These are phyloP conservation scores for Synura sp. DNA, from an alignment of 352 stramenopile species.

Conservation along the genomic window DNA sequence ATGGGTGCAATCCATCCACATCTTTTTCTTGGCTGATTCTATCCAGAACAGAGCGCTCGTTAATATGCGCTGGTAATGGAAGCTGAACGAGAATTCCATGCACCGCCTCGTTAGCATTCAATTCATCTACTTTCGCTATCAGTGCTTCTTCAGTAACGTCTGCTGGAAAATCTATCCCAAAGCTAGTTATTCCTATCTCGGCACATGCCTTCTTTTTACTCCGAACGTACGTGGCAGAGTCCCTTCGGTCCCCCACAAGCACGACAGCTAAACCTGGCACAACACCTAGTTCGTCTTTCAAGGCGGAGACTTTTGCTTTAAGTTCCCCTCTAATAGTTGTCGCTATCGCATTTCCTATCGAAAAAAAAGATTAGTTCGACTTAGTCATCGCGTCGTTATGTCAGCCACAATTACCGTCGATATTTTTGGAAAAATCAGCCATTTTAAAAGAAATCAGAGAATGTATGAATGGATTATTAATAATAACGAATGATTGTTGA, in stretches of 20 bases:
- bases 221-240: slow-evolving; percentile 91
- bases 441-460: too few relatives aligned
- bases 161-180: slow-evolving; percentile 59
- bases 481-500: too few relatives aligned
- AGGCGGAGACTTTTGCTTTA: slow-evolving; percentile 58
- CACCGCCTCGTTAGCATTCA: slow-evolving; percentile 76
- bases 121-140: slow-evolving; percentile 56
- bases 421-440: too few relatives aligned
- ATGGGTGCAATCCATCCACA: slow-evolving; percentile 95
- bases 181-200: slow-evolving; percentile 80
- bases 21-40: slow-evolving; percentile 85
- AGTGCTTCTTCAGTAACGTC: background rate
- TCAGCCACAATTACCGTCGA: too few relatives aligned
- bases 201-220: slow-evolving; percentile 97
- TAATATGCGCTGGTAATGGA: slow-evolving; percentile 83
- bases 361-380: too few relatives aligned
- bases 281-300: slow-evolving; percentile 35
- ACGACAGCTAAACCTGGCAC: slow-evolving; percentile 91
- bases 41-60: slow-evolving; percentile 85
- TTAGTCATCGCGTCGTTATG: too few relatives aligned
- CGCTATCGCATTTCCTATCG: slow-evolving; percentile 79
- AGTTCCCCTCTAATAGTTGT: slow-evolving; percentile 71
- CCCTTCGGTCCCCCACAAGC: slow-evolving; percentile 85
- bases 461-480: too few relatives aligned
- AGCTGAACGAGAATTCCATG: slow-evolving; percentile 96